Percentiles rank a stretch among this genome's conserved stretches.
Evolutionary conservation across 2,329 filamentous ascomycete species (phyloP).

Genomic region (Zalaria obscura): DNA sequence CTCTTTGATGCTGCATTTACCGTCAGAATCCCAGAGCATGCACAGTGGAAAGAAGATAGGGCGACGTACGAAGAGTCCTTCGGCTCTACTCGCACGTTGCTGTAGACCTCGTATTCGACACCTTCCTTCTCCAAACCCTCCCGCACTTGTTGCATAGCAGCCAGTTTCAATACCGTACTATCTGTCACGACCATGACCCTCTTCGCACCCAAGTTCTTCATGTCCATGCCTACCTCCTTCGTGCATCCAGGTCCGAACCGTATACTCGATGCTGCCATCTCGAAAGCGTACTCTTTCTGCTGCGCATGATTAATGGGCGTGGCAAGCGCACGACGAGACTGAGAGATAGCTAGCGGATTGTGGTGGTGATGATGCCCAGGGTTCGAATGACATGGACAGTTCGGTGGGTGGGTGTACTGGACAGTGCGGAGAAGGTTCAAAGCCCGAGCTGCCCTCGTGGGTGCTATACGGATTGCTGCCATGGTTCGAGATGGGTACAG

Average conservation of each 20-base stretch:
- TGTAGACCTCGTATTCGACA: constrained; percentile 67
- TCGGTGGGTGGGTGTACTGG: constrained; percentile 75
- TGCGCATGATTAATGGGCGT: constrained; percentile 58
- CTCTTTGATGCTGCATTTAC: constrained; percentile 53
- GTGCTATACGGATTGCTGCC: constrained; percentile 24
- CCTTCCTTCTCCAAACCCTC: constrained; percentile 68
- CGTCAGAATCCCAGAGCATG: neutral
- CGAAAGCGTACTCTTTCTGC: constrained; percentile 94
- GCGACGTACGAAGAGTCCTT: constrained; percentile 73
- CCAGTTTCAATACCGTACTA: constrained; percentile 60
- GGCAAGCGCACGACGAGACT: constrained; percentile 50
- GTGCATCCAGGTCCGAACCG: constrained; percentile 88
- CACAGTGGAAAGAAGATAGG: neutral
- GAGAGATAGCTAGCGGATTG: constrained; percentile 29
- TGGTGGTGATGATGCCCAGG: constrained; percentile 58
- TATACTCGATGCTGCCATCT: constrained; percentile 93
- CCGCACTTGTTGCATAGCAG: constrained; percentile 79
- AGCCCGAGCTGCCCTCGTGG: constrained; percentile 43
- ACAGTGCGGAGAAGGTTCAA: constrained; percentile 71
- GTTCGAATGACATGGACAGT: constrained; percentile 87
- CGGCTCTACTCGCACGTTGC: constrained; percentile 71
- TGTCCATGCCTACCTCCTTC: constrained; percentile 95
- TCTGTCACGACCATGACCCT: constrained; percentile 90
- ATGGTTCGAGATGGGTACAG: constrained; percentile 9
- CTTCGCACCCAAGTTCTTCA: constrained; percentile 78